A percentile compares a stretch with the other conserved stretches of the same genome.
Conservation (phyloP, 805 yeast species). For the Wickerhamomyces tratensis region DNA sequence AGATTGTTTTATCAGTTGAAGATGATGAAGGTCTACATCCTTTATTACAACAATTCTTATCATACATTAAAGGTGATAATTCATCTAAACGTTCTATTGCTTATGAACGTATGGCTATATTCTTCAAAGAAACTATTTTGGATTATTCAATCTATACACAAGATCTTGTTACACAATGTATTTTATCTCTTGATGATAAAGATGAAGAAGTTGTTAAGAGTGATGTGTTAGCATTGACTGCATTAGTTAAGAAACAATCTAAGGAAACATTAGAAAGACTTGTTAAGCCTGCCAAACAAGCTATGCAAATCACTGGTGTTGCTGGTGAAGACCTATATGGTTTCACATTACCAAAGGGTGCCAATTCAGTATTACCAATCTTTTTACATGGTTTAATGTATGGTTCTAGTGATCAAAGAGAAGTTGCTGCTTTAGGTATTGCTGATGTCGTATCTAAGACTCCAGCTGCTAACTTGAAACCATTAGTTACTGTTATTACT, state of each 20-base stretch:
- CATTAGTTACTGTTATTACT: constrained; percentile 86
- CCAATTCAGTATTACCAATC: constrained; percentile 79
- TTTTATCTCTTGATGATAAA: constrained; percentile 63
- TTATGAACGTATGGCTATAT: constrained; percentile 57
- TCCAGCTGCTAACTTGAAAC: constrained; percentile 70
- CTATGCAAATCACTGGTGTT: constrained; percentile 56
- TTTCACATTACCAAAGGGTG: constrained; percentile 68
- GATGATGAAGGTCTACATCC: constrained; percentile 79
- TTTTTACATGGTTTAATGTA: constrained; percentile 94
- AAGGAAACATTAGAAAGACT: constrained; percentile 72
- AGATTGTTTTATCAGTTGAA: constrained; percentile 62
- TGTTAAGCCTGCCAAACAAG: constrained; percentile 71
- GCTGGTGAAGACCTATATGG: constrained; percentile 63
- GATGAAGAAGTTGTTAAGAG: constrained; percentile 53
- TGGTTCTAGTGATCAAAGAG: constrained; percentile 79
- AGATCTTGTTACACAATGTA: constrained; percentile 66
- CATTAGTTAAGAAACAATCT: constrained; percentile 59
- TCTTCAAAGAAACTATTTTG: constrained; percentile 54
- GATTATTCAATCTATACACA: constrained; percentile 66
- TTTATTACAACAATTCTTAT: constrained; percentile 68
- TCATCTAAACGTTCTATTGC: constrained; percentile 50
- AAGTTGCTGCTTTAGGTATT: constrained; percentile 78
- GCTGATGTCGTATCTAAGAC: constrained; percentile 82
- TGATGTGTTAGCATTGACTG: constrained; percentile 54
- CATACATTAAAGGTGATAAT: constrained; percentile 72